Percentiles rank a stretch among this genome's conserved stretches.
phyloP scores from a whole-genome alignment of 1,139 yeast genomes.

The Ogataea hybrid region DNA sequence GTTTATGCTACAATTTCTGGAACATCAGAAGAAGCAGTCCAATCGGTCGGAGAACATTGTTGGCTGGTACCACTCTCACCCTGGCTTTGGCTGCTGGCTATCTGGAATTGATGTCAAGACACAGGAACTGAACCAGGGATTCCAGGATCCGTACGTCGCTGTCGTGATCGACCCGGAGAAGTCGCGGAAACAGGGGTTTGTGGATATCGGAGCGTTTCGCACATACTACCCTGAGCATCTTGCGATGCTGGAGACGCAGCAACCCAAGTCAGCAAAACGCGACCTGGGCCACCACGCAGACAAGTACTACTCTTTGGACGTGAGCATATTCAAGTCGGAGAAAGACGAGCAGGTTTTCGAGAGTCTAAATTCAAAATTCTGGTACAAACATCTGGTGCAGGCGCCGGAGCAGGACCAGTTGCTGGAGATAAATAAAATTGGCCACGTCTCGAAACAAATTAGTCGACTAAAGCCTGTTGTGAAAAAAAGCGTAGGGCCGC shows the following conservation, averaged over 20 bases:
- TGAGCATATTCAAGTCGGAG: constrained; percentile 58
- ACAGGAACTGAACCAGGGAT: constrained; percentile 78
- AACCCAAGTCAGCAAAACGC: constrained; percentile 38
- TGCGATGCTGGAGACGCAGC: constrained; percentile 39
- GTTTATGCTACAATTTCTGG: constrained; percentile 84
- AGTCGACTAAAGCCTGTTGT: constrained; percentile 2
- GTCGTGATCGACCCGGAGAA: constrained; percentile 83
- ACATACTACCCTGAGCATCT: constrained; percentile 43
- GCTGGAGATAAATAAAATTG: constrained; percentile 11
- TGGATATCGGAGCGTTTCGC: constrained; percentile 91
- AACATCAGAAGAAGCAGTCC: constrained; percentile 46
- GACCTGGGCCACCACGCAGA: constrained; percentile 74
- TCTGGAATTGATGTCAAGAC: constrained; percentile 90
- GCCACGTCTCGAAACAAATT: constrained; percentile 5
- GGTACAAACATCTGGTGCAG: constrained; percentile 21
- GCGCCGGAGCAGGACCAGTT: constrained; percentile 12
- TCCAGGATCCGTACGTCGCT: constrained; percentile 90
- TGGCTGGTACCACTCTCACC: constrained; percentile 97
- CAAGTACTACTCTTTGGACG: constrained; percentile 66
- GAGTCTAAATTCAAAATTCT: constrained; percentile 17
- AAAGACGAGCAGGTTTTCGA: constrained; percentile 23
- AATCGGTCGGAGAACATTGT: constrained; percentile 67
- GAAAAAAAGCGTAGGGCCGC: not conserved
- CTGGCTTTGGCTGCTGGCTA: constrained; percentile 95
- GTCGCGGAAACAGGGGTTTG: constrained; percentile 60